Evolutionary conservation across 2,329 filamentous ascomycete species (phyloP), one percentile per base, ranked within the genome.

Genomic region (Conoideocrella luteorostrata): DNA sequence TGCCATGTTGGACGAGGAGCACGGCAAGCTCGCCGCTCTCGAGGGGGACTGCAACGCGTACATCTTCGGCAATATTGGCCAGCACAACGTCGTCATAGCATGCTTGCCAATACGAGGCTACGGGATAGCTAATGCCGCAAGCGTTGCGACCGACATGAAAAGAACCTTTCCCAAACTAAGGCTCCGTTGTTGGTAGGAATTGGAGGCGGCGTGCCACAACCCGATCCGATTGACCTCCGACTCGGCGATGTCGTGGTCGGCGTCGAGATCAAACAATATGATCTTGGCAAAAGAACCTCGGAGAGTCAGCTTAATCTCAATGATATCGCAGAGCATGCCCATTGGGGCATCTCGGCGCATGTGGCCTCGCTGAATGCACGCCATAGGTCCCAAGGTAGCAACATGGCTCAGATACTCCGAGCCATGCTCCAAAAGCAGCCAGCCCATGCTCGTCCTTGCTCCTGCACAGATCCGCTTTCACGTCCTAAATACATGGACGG

Each of bases 201-300:
- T 20, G 56, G 55, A 22, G 56, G 57, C 13, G 57, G 57, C 10
- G 48, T 49, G 4, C 52, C 56, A 9, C 15, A 17, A 5, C 21
- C 18, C 9, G 26, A 38, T 6, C n/a, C n/a, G n/a, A 18, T 37
- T 5, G 57, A 60, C 45, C 50, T 62, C 12, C 51, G 56, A 2
- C 50, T 61, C 2, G 59, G 56, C 3, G 54, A 59, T 41, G 43
- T 57, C 11, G 54, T 55, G 0, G 51, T 59, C 5, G 51, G 53
- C 44, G 41, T 41, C 10, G 48, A 46, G 10, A 39, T 50, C 4
- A 18, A 43, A 13, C 46, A 52, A 28, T 47, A 50, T n/a, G 52
- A 55, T n/a, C 17, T 10, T 13, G 11, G 32, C 7, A 34, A 34
- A 34, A 28, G 7, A 28, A 13, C 26, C 13, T 28, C 26, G 26